Evolutionary conservation across 257 asterid species (phyloP), one percentile per base, ranked within the genome.

Genomic region (Primulina eburnea): DNA sequence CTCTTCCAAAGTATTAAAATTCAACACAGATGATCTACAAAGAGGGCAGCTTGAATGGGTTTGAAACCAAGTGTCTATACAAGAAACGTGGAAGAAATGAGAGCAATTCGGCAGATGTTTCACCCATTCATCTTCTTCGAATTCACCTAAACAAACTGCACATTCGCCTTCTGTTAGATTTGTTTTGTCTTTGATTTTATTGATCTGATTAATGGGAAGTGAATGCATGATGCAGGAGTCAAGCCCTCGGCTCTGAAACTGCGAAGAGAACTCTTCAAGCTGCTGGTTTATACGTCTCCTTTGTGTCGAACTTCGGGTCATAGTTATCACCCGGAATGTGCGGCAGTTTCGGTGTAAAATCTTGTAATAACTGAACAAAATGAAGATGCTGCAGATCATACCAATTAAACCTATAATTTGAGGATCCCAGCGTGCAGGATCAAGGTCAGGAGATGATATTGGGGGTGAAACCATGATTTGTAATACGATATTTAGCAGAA

Each of bases 41-140:
- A 90, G 71, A 0, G 97, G 97, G 47, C 95, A 90, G 78, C 93
- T 88, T 0, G 92, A 82, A 74, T 83, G 97, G 6, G 87, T 78
- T 80, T 88, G 91, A 78, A 90, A 90, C 97, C 97, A 90, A 52
- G 88, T 73, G 40, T 90, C 89, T 7, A 88, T 88, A 66, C 97
- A 88, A 1, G 92, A 77, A 30, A 90, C 89, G 58, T 88, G 97
- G 65, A 88, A 88, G 34, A 77, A 81, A 72, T 90, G 97, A 10
- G 89, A 79, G 73, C 95, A 88, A 64, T 18, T 64, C 0, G 96
- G 91, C 34, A 90, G 72, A 63, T 75, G 78, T 60, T 88, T 90
- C 71, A 82, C 82, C 90, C 92, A 86, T 24, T 88, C 92, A 10
- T 82, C 90, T 4, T 81, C 87, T 70, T 83, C 90, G 43, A 88